Base-by-base conservation (phyloP, 1,284 basidiomycete genomes). In the Coniferiporia weirii region DNA sequence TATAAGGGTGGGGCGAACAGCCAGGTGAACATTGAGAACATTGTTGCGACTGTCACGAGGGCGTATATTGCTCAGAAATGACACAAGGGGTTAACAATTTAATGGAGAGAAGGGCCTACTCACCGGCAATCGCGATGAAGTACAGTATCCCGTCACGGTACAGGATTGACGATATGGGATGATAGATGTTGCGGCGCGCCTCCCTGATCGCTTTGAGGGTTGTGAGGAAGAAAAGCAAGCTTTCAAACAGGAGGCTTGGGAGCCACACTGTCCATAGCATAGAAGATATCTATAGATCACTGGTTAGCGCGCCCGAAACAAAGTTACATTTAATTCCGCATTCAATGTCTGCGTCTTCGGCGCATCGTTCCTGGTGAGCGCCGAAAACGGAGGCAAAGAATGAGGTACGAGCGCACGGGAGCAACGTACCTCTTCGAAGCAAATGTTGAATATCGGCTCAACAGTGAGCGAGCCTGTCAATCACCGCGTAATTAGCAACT, bases 21-120 rank as follows among this genome's bases (percentile, higher is more conserved):
- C 61, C 61, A 62, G 20, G 59, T 57, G 45, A 62, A 62, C 61
- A 62, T 62, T 10, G 20, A 62, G 36, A 59, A 60, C 36, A 57
- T 52, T 20, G 57, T 59, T 20, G 55, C 52, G 10, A 52, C 61
- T 62, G 38, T 4, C 0, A 5, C 46, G 44, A 10, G 8, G 15
- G 4, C 12, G 51, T 13, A 19, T 45, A n/a, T 8, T 15, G 40
- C 38, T 44, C 22, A 36, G 15, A 32, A 45, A 27, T 27, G 27
- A 27, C 27, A 27, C 27, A 27, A 2, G 27, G 3, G 27, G 27
- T 2, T 27, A 27, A 27, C 5, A 27, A 27, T 27, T 27, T 27
- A 27, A n/a, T 5, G 5, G 27, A 27, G 27, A 27, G 5, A 27
- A 27, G 27, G 27, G 27, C 5, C 5, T 27, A 40, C 54, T 10